phyloP scores from a whole-genome alignment of 1,139 yeast genomes.

The Hansenula anomala region DNA sequence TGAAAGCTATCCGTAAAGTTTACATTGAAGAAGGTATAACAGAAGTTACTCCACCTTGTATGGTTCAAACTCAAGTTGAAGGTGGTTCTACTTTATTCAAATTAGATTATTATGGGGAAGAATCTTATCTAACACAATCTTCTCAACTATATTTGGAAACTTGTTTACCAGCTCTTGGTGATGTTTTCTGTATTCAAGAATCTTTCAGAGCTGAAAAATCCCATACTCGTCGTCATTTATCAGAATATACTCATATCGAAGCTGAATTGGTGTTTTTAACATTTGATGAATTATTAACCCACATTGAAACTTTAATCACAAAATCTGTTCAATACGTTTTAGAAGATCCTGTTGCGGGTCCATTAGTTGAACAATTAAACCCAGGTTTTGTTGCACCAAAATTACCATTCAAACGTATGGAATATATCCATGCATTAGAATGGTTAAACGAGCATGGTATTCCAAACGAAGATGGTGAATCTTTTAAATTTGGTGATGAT shows the following conservation, averaged over 20 bases:
- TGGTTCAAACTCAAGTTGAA: constrained; percentile 99
- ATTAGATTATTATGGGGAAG: constrained; percentile 93
- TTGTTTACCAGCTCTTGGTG: constrained; percentile 92
- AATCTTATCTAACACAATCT: constrained; percentile 93
- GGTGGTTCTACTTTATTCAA: constrained; percentile 97
- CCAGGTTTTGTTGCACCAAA: constrained; percentile 81
- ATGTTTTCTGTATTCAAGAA: constrained; percentile 95
- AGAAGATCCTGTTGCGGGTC: constrained; percentile 90
- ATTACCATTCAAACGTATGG: constrained; percentile 87
- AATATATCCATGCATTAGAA: constrained; percentile 83
- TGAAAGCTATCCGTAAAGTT: constrained; percentile 71
- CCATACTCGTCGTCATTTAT: constrained; percentile 96
- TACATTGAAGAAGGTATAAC: constrained; percentile 69
- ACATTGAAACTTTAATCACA: constrained; percentile 76
- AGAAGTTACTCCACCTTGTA: constrained; percentile 98
- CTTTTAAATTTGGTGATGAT: constrained; percentile 95
- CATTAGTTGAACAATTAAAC: constrained; percentile 85
- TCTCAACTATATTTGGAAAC: constrained; percentile 97
- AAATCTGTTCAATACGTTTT: constrained; percentile 68
- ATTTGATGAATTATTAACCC: constrained; percentile 81
- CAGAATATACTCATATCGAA: constrained; percentile 96
- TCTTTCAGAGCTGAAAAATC: constrained; percentile 99
- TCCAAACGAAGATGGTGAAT: constrained; percentile 89
- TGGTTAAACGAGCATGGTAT: constrained; percentile 97
- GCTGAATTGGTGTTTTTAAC: constrained; percentile 84